Conservation (phyloP, 208 protist species). For the Trypanosoma cruzi region DNA sequence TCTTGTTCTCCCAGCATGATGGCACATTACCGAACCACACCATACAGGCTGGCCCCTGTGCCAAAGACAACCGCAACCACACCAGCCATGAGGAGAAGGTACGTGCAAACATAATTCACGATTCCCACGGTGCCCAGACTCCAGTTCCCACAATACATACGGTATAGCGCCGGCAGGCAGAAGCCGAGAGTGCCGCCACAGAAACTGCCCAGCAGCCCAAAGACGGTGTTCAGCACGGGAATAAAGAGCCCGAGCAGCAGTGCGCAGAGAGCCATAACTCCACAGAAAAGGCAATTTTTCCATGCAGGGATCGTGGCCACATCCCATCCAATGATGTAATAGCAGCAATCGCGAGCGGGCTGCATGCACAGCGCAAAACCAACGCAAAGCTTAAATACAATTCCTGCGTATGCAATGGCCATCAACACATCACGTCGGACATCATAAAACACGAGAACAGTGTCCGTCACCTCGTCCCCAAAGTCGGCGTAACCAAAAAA, state of each 20-base stretch:
- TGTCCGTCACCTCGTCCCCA: slow-evolving; percentile 29
- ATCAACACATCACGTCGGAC: slow-evolving; percentile 46
- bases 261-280: slow-evolving; percentile 51
- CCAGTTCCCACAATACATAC: slow-evolving; percentile 80
- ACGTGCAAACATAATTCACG: slow-evolving; percentile 75
- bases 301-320: slow-evolving; percentile 56
- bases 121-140: slow-evolving; percentile 48
- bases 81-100: slow-evolving; percentile 71
- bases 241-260: slow-evolving; percentile 80
- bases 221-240: slow-evolving; percentile 70
- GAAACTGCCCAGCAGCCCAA: slow-evolving; percentile 78
- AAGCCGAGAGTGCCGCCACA: slow-evolving; percentile 83
- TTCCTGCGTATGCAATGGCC: slow-evolving; percentile 46
- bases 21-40: slow-evolving; percentile 2
- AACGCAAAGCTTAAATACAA: slow-evolving; percentile 66
- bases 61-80: slow-evolving; percentile 75
- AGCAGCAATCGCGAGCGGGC: slow-evolving; percentile 59
- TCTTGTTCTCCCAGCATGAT: background rate
- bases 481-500: slow-evolving; percentile 86
- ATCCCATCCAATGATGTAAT: slow-evolving; percentile 55
- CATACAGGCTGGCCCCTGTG: slow-evolving; percentile 64
- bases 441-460: slow-evolving; percentile 61
- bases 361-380: slow-evolving; percentile 66
- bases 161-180: slow-evolving; percentile 81
- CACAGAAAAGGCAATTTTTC: slow-evolving; percentile 53